Evolutionary conservation across 768 basidiomycete species (phyloP).

Genomic region (Hygrocybe punicea): DNA sequence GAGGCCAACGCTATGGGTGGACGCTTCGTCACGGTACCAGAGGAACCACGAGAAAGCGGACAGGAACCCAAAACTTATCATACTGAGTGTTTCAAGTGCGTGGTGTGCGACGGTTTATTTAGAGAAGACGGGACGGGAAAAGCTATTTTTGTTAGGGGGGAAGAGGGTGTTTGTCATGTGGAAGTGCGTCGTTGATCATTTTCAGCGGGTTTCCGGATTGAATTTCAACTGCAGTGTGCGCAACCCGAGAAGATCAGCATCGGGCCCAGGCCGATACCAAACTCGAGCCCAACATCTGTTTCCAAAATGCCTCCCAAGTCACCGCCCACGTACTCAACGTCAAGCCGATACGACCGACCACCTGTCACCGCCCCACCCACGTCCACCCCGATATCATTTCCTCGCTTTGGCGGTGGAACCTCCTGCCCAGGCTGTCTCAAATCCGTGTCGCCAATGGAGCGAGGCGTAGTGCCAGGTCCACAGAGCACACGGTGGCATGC

Average conservation of each 20-base stretch:
- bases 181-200: slow-evolving; percentile 37
- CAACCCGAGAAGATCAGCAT: slow-evolving; percentile 42
- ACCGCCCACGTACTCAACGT: background rate
- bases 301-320: background rate
- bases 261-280: slow-evolving; percentile 29
- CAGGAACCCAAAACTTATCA: slow-evolving; percentile 63
- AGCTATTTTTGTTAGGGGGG: slow-evolving; percentile 66
- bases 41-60: slow-evolving; percentile 32
- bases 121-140: slow-evolving; percentile 58
- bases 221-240: slow-evolving; percentile 38
- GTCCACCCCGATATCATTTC: slow-evolving; percentile 34
- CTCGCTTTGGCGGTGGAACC: slow-evolving; percentile 59
- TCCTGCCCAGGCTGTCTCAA: slow-evolving; percentile 73
- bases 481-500: slow-evolving; percentile 80
- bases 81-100: slow-evolving; percentile 71
- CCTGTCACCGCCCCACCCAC: slow-evolving; percentile 34
- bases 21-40: slow-evolving; percentile 66
- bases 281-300: background rate
- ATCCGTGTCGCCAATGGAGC: slow-evolving; percentile 77
- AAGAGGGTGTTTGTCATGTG: slow-evolving; percentile 65
- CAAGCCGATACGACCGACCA: slow-evolving; percentile 28
- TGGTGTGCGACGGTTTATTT: slow-evolving; percentile 60
- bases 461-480: slow-evolving; percentile 81
- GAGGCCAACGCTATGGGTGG: slow-evolving; percentile 42
- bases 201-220: background rate